These are phyloP conservation scores for Hanseniaspora osmophila DNA, from an alignment of 805 yeast species.

Conservation along the genomic window DNA sequence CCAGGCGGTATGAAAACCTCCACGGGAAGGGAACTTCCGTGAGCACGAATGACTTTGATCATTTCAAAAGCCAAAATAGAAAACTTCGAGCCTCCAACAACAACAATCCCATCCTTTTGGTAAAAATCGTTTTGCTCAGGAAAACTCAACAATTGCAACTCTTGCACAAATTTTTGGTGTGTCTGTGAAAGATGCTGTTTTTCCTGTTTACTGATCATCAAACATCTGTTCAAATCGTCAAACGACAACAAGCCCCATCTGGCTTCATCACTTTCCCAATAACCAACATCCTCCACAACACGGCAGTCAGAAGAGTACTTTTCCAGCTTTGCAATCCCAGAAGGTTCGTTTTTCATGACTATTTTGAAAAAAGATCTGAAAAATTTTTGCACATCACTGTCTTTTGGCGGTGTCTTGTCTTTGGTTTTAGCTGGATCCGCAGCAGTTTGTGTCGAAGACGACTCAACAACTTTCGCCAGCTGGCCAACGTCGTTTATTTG, in stretches of 20 bases:
- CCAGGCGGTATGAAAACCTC: conserved; percentile 66
- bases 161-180: neutral
- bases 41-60: conserved; percentile 44
- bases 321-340: neutral
- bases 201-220: neutral
- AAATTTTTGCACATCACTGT: neutral
- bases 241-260: neutral
- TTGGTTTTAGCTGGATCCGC: neutral
- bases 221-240: neutral
- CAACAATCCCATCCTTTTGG: conserved; percentile 35
- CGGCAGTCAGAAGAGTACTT: neutral
- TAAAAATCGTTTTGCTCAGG: neutral
- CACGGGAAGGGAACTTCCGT: conserved; percentile 52
- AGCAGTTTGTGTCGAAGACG: neutral
- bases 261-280: neutral
- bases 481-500: neutral
- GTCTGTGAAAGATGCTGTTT: neutral
- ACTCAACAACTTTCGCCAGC: neutral
- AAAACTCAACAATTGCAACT: neutral
- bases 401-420: neutral
- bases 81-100: conserved; percentile 70
- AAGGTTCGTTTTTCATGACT: neutral
- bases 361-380: neutral
- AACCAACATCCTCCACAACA: neutral
- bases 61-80: conserved; percentile 58